Evolutionary conservation across 192 early-diverging fungal species (phyloP), one percentile per base, ranked within the genome.

Genomic region (Umbelopsis sp.): DNA sequence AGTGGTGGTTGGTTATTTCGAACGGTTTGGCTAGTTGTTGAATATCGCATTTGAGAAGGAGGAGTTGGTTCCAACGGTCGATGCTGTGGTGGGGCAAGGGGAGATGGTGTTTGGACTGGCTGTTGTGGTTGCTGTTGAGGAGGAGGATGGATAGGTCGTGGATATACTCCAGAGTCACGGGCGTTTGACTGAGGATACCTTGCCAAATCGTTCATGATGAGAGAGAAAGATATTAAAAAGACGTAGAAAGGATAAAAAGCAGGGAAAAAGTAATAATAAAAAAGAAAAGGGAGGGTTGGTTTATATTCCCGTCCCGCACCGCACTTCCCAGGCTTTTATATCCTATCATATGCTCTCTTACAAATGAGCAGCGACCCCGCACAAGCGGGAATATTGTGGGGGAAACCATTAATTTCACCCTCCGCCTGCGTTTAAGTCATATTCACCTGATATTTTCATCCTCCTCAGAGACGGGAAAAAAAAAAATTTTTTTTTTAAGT

Each of bases 131-230:
- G 50, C 22, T 52, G 51, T 12, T 53, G 51, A n/a, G 1, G 51
- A 23, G n/a, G 51, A 12, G n/a, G 51, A 15, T 61, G 55, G 18
- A 16, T 25, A 35, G 21, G 55, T 13, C 55, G 21, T 7, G 55
- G 55, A 25, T 61, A 61, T 35, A 61, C 55, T 5, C 55, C 55
- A 11, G 55, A 61, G 55, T 61, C 55, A 27, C 55, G 55, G 16
- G 55, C 55, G n/a, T 61, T 61, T 16, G 55, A 61, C 55, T 61
- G 55, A 25, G 55, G 55, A 61, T 61, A 61, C 55, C 55, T 27
- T 61, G 18, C 55, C 33, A 61, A 16, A 61, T 61, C 55, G 55
- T 61, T 61, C 55, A 61, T 61, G 11, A 12, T 16, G 33, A 35
- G 30, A 61, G 33, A 16, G 2, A n/a, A 35, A 18, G 33, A 61